These are phyloP conservation scores for Zygosaccharomyces bailii DNA, from an alignment of 805 yeast genomes.

Conservation along the genomic window DNA sequence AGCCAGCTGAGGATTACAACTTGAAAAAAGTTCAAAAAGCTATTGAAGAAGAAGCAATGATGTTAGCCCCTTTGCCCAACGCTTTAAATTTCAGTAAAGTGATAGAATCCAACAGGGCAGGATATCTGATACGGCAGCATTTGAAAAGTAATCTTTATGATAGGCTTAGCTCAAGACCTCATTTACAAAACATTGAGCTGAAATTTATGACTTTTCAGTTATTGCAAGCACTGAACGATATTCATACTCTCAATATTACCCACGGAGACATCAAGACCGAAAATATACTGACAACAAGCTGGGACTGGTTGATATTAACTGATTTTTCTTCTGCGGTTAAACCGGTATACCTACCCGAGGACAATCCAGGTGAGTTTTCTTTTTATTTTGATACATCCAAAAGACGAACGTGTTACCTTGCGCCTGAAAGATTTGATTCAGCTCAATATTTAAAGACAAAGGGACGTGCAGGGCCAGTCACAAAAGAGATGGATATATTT, in stretches of 20 bases:
- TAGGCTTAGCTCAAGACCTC: conserved; percentile 81
- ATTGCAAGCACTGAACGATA: conserved; percentile 53
- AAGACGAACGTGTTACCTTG: conserved; percentile 82
- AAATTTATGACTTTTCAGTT: conserved; percentile 82
- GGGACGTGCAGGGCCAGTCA: conserved; percentile 36
- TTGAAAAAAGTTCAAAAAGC: conserved; percentile 30
- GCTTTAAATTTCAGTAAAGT: conserved; percentile 69
- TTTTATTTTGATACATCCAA: conserved; percentile 90
- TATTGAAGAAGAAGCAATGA: conserved; percentile 34
- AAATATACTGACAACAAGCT: conserved; percentile 78
- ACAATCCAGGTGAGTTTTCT: conserved; percentile 87
- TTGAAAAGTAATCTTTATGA: conserved; percentile 81
- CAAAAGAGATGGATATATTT: conserved; percentile 75
- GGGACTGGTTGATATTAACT: conserved; percentile 80
- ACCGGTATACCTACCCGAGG: conserved; percentile 83
- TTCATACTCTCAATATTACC: conserved; percentile 58
- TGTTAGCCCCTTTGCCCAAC: conserved; percentile 52
- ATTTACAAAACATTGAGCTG: conserved; percentile 75
- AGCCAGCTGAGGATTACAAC: conserved; percentile 46
- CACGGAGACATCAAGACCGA: conserved; percentile 95
- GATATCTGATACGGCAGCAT: conserved; percentile 81
- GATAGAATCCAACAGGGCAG: conserved; percentile 88
- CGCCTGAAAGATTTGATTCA: conserved; percentile 80
- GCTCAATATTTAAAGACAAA: conserved; percentile 21
- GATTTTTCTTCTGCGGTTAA: conserved; percentile 79